Evolutionary conservation across 129 eudicot species (phyloP).

Genomic region (carrot (Daucus carota)): DNA sequence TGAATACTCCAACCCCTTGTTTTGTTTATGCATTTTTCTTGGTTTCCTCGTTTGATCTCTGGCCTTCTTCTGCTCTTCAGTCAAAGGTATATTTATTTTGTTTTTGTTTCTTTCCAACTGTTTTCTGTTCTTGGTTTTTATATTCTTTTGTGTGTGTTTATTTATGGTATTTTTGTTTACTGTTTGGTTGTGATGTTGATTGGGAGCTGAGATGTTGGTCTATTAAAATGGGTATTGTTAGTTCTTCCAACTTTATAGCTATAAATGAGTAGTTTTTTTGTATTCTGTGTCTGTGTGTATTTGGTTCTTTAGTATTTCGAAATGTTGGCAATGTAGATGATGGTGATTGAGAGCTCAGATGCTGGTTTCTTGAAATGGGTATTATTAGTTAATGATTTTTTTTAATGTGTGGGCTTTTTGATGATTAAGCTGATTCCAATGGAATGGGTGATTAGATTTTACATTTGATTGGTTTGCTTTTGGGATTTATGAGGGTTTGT

Average conservation of each 20-base stretch:
- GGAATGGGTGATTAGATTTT: slow-evolving; percentile 1
- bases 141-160: not conserved
- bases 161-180: not conserved
- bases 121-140: not conserved
- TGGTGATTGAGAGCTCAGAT: no score
- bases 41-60: slow-evolving; percentile 4
- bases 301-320: not conserved
- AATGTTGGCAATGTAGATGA: no score
- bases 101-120: not conserved
- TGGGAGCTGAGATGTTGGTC: not conserved
- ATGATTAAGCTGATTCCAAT: slow-evolving; percentile 3
- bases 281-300: not conserved
- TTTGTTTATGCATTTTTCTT: slow-evolving; percentile 12
- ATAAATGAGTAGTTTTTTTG: not conserved
- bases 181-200: not conserved
- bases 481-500: not conserved
- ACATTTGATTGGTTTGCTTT: not conserved
- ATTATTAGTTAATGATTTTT: not conserved
- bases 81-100: slow-evolving; percentile 20
- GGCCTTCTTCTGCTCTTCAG: slow-evolving; percentile 17
- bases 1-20: slow-evolving; percentile 14
- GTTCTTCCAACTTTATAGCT: not conserved
- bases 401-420: not conserved
- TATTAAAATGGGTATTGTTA: not conserved
- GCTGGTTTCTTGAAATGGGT: slow-evolving; percentile 19